phyloP scores from a whole-genome alignment of 2,329 filamentous ascomycete genomes.

The Orbilia quercus region DNA sequence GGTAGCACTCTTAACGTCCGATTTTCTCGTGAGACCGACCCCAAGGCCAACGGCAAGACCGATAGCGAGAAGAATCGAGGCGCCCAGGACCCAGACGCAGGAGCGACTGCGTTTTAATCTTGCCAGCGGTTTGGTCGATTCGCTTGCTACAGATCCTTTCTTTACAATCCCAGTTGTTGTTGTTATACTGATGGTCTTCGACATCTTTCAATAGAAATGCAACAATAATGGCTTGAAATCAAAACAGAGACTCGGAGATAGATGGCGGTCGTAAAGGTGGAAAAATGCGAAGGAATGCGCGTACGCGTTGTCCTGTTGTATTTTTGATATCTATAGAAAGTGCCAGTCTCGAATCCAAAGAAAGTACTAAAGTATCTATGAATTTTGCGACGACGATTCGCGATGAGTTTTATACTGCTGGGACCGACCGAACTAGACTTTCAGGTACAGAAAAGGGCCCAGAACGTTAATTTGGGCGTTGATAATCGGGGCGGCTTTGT shows the following conservation, averaged over 20 bases:
- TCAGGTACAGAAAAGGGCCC: constrained; percentile 30
- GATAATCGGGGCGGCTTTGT: constrained; percentile 15
- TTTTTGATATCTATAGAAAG: no score
- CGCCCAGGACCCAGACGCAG: constrained; percentile 20
- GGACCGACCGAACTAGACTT: not conserved
- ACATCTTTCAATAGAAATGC: constrained; percentile 5
- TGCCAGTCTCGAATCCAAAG: no score
- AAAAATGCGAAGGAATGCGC: not conserved
- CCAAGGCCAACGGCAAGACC: constrained; percentile 37
- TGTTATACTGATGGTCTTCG: constrained; percentile 40
- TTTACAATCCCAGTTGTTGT: constrained; percentile 44
- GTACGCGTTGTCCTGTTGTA: constrained; percentile 40
- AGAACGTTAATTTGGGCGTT: constrained; percentile 19
- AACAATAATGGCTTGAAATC: no score
- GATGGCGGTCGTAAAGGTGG: no score
- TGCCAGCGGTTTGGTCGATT: constrained; percentile 20
- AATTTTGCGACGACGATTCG: not conserved
- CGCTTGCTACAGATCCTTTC: constrained; percentile 32
- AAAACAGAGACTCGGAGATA: no score
- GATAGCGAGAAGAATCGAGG: constrained; percentile 14
- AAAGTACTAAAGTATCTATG: no score
- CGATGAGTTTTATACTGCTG: constrained; percentile 21
- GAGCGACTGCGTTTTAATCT: constrained; percentile 28
- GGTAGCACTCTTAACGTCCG: not conserved
- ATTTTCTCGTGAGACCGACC: constrained; percentile 34